Percentiles rank a stretch among this genome's conserved stretches.
These are phyloP conservation scores for Pseudopyricularia javanii DNA, from an alignment of 2,329 filamentous ascomycete genomes.

Conservation along the genomic window DNA sequence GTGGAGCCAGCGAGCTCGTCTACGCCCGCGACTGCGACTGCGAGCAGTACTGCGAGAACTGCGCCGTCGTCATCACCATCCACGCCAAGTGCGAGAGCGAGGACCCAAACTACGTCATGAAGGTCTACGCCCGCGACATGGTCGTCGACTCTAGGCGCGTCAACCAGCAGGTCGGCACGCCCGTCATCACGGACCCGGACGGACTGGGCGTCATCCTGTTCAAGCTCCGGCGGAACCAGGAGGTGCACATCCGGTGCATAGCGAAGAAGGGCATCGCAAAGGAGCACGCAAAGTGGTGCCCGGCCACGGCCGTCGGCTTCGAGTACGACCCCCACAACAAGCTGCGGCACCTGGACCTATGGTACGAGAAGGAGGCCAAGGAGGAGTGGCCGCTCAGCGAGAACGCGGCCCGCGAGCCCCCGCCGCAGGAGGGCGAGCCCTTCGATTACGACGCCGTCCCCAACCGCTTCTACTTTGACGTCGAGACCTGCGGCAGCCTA, in stretches of 20 bases:
- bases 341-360: slow-evolving; percentile 80
- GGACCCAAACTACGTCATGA: slow-evolving; percentile 65
- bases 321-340: slow-evolving; percentile 99
- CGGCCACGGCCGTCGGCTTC: slow-evolving; percentile 83
- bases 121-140: slow-evolving; percentile 84
- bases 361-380: slow-evolving; percentile 78
- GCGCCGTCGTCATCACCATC: slow-evolving; percentile 72
- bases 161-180: slow-evolving; percentile 65
- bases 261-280: slow-evolving; percentile 98
- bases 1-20: slow-evolving; percentile 68
- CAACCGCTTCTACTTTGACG: slow-evolving; percentile 79
- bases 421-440: slow-evolving; percentile 66
- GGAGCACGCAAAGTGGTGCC: slow-evolving; percentile 97
- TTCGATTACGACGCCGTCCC: slow-evolving; percentile 89
- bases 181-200: slow-evolving; percentile 74
- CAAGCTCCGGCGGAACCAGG: slow-evolving; percentile 82
- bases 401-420: slow-evolving; percentile 70
- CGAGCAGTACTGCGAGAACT: slow-evolving; percentile 87
- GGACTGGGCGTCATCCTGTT: slow-evolving; percentile 75
- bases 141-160: slow-evolving; percentile 57
- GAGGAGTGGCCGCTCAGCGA: slow-evolving; percentile 77
- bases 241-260: slow-evolving; percentile 80
- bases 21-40: slow-evolving; percentile 95
- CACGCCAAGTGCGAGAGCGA: slow-evolving; percentile 68
- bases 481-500: slow-evolving; percentile 79